Base-by-base conservation (phyloP, 2,329 filamentous ascomycete genomes). In the Exophiala bonariae region DNA sequence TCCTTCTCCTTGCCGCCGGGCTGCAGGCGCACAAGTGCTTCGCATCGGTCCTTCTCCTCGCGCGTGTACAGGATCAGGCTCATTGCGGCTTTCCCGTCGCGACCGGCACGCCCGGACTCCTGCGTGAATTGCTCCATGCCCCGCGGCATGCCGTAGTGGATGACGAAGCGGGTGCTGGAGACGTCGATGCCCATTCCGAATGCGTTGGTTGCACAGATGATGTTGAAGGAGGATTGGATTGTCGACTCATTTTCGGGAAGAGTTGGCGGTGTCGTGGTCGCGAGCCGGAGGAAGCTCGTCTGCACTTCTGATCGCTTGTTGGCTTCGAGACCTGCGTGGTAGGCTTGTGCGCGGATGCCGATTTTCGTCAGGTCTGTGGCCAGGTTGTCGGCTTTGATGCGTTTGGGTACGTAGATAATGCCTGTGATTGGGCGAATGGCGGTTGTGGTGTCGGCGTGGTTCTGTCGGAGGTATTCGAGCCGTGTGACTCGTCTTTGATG, bases 141-240 rank as follows among this genome's bases (percentile, higher is more conserved):
- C 63, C 95, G 95, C 8, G 92, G 89, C 8, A 96, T 78, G 49
- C 89, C 87, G 90, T 92, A 97, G 68, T 97, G 92, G 2, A 93
- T 83, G 1, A 97, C 91, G 60, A 96, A 96, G 2, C 92, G 86
- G 9, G 97, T 92, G 59, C 95, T 86, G 42, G 93, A 83, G 67
- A 96, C 96, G 67, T 97, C 91, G 55, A 97, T 96, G 19, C 92
- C 92, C 92, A 97, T 97, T 2, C 92, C 92, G 61, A 97, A 97
- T 0, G 92, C 92, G 1, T 89, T 97, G 0, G 92, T 97, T 2
- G 92, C 92, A 20, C 96, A 90, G 51, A 97, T 92, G 39, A 97
- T 83, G 64, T 93, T 90, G 69, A 93, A 96, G 1, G 86, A 86
- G 64, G 55, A 42, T n/a, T 52, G 52, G 33, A 53, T 33, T 19